Conservation (phyloP, 1,284 basidiomycete species). For the Neolentinus lepideus region DNA sequence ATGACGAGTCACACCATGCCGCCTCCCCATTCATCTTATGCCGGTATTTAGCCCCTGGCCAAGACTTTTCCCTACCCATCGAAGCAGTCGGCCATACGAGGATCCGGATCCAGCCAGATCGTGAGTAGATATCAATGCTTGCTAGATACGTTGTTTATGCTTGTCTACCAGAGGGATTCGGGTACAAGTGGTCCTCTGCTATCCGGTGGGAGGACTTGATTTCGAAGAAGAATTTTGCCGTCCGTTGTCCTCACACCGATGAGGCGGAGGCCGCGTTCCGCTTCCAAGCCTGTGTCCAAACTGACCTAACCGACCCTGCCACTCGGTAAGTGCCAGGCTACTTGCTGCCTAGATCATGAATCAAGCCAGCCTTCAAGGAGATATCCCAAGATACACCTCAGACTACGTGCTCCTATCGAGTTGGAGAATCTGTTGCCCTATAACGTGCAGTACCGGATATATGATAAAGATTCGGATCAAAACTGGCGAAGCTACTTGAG, state of each 20-base stretch:
- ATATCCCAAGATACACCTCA: slow-evolving; percentile 82
- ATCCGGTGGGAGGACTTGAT: slow-evolving; percentile 90
- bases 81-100: slow-evolving; percentile 83
- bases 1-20: slow-evolving; percentile 19
- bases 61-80: slow-evolving; percentile 87
- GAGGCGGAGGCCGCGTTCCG: slow-evolving; percentile 87
- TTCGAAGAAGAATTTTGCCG: slow-evolving; percentile 69
- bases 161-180: slow-evolving; percentile 72
- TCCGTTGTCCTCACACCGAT: slow-evolving; percentile 84
- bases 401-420: slow-evolving; percentile 92
- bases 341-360: neutral
- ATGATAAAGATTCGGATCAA: slow-evolving; percentile 92
- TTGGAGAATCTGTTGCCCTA: slow-evolving; percentile 96
- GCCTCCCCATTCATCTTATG: neutral
- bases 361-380: slow-evolving; percentile 38
- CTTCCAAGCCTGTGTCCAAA: slow-evolving; percentile 90
- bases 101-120: slow-evolving; percentile 88
- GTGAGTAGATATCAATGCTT: slow-evolving; percentile 37
- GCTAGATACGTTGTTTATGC: slow-evolving; percentile 7
- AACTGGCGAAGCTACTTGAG: slow-evolving; percentile 91
- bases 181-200: slow-evolving; percentile 90
- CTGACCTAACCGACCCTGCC: slow-evolving; percentile 61
- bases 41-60: slow-evolving; percentile 62
- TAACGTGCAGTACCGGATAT: slow-evolving; percentile 93
- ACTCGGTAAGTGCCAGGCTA: slow-evolving; percentile 39